These are phyloP conservation scores for Coleophoma crateriformis DNA, from an alignment of 2,329 filamentous ascomycete species.

Conservation along the genomic window DNA sequence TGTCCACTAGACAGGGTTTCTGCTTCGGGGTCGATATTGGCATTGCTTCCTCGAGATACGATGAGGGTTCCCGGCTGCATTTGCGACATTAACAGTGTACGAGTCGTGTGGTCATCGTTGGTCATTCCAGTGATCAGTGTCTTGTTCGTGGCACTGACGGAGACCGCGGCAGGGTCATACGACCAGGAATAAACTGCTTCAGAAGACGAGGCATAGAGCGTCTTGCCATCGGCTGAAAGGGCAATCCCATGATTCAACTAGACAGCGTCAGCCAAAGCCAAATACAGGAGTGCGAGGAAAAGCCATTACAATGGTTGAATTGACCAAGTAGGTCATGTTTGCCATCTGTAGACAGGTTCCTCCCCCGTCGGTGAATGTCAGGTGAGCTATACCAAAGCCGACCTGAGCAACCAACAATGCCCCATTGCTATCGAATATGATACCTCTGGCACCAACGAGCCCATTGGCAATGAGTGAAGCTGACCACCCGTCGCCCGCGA, in stretches of 20 bases:
- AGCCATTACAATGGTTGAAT: constrained; percentile 8
- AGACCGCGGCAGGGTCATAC: constrained; percentile 51
- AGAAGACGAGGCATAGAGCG: constrained; percentile 51
- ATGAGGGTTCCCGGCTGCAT: constrained; percentile 51
- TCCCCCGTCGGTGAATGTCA: constrained; percentile 18
- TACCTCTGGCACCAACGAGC: constrained; percentile 19
- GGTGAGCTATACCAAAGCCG: constrained; percentile 19
- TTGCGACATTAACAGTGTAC: constrained; percentile 59
- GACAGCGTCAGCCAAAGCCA: constrained; percentile 1
- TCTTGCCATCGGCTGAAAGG: constrained; percentile 45
- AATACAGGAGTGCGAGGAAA: neutral
- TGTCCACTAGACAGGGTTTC: constrained; percentile 47
- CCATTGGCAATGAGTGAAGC: constrained; percentile 19
- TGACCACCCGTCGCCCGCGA: constrained; percentile 19
- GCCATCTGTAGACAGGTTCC: constrained; percentile 15
- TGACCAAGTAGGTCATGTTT: constrained; percentile 15
- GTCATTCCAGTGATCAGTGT: constrained; percentile 59
- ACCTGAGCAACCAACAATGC: constrained; percentile 24
- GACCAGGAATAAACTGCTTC: constrained; percentile 58
- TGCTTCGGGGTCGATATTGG: constrained; percentile 56
- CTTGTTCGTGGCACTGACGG: constrained; percentile 36
- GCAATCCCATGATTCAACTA: constrained; percentile 53
- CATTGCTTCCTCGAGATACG: constrained; percentile 58
- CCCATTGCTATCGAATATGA: constrained; percentile 25
- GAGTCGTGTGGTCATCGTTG: constrained; percentile 55